These are phyloP conservation scores for Neurospora discreta DNA, from an alignment of 495 filamentous ascomycete genomes.

Conservation along the genomic window DNA sequence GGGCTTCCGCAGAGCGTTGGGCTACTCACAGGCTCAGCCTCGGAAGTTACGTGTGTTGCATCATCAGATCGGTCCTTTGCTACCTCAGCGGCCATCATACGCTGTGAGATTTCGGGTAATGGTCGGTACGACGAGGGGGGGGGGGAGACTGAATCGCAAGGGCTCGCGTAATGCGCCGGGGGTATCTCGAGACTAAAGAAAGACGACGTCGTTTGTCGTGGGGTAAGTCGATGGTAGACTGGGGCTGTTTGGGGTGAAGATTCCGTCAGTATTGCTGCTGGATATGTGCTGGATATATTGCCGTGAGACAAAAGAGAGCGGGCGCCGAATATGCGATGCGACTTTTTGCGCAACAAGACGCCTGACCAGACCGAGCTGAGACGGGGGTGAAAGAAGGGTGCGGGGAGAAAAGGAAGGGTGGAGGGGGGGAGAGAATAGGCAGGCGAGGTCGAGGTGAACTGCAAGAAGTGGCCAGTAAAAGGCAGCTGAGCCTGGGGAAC, in stretches of 20 bases:
- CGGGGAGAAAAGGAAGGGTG: background rate
- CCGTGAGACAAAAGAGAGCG: background rate
- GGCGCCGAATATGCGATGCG: background rate
- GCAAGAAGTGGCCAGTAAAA: background rate
- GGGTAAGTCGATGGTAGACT: background rate
- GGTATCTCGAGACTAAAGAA: conserved; percentile 9
- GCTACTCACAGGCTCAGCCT: conserved; percentile 36
- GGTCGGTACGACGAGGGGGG: conserved; percentile 3
- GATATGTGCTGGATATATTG: background rate
- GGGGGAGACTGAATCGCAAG: conserved; percentile 9
- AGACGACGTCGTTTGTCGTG: background rate
- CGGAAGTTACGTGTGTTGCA: conserved; percentile 32
- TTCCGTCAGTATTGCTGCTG: background rate
- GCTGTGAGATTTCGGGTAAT: conserved; percentile 14
- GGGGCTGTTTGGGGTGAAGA: background rate
- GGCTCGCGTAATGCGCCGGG: conserved; percentile 6
- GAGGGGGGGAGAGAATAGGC: background rate
- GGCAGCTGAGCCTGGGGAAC: background rate
- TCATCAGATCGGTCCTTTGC: conserved; percentile 39
- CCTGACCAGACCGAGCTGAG: background rate
- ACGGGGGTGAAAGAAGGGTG: background rate
- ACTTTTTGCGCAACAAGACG: background rate
- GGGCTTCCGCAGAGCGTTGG: background rate
- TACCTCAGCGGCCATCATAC: conserved; percentile 52
- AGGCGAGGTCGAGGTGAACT: background rate